A percentile compares a stretch with the other conserved stretches of the same genome.
These are phyloP conservation scores for Hypomontagnella monticulosa DNA, from an alignment of 495 filamentous ascomycete genomes.

Conservation along the genomic window DNA sequence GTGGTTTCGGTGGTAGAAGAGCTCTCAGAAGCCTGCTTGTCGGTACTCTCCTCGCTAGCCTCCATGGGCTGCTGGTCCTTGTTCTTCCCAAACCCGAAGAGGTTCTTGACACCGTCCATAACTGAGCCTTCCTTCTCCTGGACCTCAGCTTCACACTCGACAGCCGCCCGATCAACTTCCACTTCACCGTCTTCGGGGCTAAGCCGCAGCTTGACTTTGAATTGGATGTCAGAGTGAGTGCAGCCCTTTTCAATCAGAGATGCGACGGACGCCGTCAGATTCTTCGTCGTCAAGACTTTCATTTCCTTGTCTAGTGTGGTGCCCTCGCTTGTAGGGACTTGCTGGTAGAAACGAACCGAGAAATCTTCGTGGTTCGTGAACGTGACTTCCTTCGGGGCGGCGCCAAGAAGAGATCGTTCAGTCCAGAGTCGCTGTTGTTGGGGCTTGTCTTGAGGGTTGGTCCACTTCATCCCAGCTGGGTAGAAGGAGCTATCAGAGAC, in stretches of 20 bases:
- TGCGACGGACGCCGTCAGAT: conserved; percentile 82
- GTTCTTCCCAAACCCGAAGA: conserved; percentile 88
- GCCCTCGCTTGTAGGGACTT: conserved; percentile 57
- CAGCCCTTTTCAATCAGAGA: conserved; percentile 81
- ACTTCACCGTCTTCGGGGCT: conserved; percentile 81
- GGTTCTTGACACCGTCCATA: conserved; percentile 90
- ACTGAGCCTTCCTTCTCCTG: conserved; percentile 79
- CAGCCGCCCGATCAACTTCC: conserved; percentile 75
- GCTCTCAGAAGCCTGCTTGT: conserved; percentile 60
- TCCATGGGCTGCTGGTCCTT: conserved; percentile 83
- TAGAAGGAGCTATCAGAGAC: conserved; percentile 78
- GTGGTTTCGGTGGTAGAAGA: conserved; percentile 52
- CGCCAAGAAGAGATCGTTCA: conserved; percentile 76
- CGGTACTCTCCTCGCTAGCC: conserved; percentile 64
- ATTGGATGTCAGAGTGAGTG: conserved; percentile 75
- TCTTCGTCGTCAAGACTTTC: conserved; percentile 71
- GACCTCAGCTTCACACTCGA: conserved; percentile 82
- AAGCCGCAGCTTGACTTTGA: conserved; percentile 80
- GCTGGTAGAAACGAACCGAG: conserved; percentile 80
- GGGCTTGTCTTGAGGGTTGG: conserved; percentile 67
- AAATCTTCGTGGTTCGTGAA: conserved; percentile 89
- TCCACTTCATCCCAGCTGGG: conserved; percentile 78
- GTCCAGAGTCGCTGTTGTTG: conserved; percentile 78
- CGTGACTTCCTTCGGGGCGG: conserved; percentile 81
- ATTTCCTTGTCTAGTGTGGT: conserved; percentile 58